Base-by-base conservation (phyloP, 768 basidiomycete species). In the Lactarius evosmus region DNA sequence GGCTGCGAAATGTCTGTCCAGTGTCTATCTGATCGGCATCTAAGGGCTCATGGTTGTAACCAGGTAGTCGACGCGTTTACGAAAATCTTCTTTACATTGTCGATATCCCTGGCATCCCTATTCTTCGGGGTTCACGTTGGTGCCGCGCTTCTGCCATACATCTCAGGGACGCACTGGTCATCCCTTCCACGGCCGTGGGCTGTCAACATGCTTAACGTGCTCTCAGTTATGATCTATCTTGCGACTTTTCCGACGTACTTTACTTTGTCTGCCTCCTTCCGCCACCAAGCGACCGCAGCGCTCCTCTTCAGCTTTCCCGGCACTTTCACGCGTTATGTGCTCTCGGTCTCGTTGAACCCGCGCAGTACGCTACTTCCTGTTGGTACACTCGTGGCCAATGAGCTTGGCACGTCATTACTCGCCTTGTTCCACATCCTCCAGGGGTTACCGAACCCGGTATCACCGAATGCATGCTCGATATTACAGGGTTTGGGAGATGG, bases 241-340 rank as follows among this genome's bases (percentile, higher is more conserved):
- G 87, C 89, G 22, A 85, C 87, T 29, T 83, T 91, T 64, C 84
- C 91, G 46, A 77, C 89, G 7, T 96, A 94, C 78, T 90, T 91
- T 73, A 78, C 85, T 58, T 81, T 93, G 61, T 82, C 92, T 11
- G 72, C 77, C 25, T 72, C 73, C 53, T 93, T 83, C 78, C 89
- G 95, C 27, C 86, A 87, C 61, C 80, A 88, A 72, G 92, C 87
- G 29, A 92, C 91, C 30, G 89, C 96, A 58, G 89, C 96, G 16
- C 81, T 98, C 33, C 75, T 98, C 17, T 93, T 98, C 74, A 85
- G 89, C 17, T 96, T 89, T 69, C 93, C 95, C 17, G 97, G 96
- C 27, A 84, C 93, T 4, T 79, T 97, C 61, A 83, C 88, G 9
- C 88, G 97, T 63, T 98, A 93, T 73, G 64, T 86, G 17, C 80